phyloP scores from a whole-genome alignment of 257 asterid species.

The Galeopsis tetrahit region DNA sequence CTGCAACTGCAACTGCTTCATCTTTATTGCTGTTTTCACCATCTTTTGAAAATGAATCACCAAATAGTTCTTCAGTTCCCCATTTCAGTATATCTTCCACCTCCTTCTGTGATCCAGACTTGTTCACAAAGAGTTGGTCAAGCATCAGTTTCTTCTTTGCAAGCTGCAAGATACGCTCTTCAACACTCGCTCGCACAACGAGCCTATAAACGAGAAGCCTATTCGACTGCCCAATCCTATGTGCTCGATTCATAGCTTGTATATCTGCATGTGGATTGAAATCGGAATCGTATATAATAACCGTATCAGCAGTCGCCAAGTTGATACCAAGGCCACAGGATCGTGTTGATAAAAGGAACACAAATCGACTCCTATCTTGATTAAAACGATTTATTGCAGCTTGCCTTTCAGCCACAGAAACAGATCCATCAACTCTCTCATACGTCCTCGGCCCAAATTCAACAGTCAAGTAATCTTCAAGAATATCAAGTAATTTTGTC shows the following conservation, averaged over 20 bases:
- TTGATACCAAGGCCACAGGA: conserved; percentile 99
- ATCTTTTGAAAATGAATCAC: conserved; percentile 70
- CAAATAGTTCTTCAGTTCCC: conserved; percentile 98
- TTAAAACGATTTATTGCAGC: conserved; percentile 92
- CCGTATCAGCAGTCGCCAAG: conserved; percentile 99
- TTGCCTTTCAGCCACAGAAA: conserved; percentile 86
- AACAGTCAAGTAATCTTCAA: conserved; percentile 86
- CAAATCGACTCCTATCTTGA: conserved; percentile 94
- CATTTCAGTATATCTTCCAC: conserved; percentile 93
- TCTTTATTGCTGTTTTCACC: conserved; percentile 62
- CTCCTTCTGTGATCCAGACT: conserved; percentile 94
- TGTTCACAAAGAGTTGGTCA: conserved; percentile 93
- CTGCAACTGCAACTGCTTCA: conserved; percentile 53
- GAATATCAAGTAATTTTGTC: conserved; percentile 96
- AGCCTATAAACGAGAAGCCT: conserved; percentile 96
- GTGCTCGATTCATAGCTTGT: conserved; percentile 99
- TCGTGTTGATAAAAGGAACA: conserved; percentile 91
- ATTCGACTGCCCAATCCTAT: conserved; percentile 93
- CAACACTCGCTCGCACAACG: conserved; percentile 98
- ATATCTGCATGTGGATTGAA: conserved; percentile 99
- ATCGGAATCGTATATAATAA: conserved; percentile 93
- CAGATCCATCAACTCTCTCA: conserved; percentile 99
- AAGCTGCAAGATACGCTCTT: conserved; percentile 98
- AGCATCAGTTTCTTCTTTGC: conserved; percentile 98
- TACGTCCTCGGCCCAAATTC: conserved; percentile 92